Percentiles rank a stretch among this genome's conserved stretches.
These are phyloP conservation scores for Gossypium stocksii DNA, from an alignment of 345 rosid genomes.

Conservation along the genomic window DNA sequence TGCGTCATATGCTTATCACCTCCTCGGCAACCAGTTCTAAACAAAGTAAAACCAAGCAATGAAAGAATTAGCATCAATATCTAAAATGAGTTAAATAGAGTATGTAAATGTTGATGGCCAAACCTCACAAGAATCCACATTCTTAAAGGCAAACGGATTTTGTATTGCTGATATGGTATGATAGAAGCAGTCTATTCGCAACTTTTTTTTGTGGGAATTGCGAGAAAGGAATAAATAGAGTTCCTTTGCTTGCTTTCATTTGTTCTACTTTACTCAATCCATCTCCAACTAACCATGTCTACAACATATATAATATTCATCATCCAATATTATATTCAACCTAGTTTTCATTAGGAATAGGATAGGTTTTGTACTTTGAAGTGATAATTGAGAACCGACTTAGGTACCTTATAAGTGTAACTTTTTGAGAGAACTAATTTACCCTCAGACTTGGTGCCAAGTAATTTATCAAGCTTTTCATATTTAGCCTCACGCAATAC, in stretches of 20 bases:
- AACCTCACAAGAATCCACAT: background rate
- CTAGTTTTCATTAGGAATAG: too few relatives aligned
- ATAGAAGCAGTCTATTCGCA: slow-evolving; percentile 9
- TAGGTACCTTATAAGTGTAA: background rate
- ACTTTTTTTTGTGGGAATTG: slow-evolving; percentile 37
- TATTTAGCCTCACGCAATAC: background rate
- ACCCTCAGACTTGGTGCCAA: slow-evolving; percentile 8
- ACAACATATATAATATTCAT: background rate
- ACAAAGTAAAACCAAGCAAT: background rate
- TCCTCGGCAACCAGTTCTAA: background rate
- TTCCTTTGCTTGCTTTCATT: slow-evolving; percentile 39
- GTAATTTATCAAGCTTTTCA: background rate
- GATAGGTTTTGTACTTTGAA: too few relatives aligned
- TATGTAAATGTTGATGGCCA: background rate
- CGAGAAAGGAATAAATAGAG: slow-evolving; percentile 45
- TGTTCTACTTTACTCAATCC: slow-evolving; percentile 36
- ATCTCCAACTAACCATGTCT: slow-evolving; percentile 52
- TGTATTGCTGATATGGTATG: background rate
- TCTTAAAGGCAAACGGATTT: background rate
- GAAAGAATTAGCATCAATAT: background rate
- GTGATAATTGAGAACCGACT: background rate
- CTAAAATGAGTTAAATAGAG: background rate
- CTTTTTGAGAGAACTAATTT: slow-evolving; percentile 19
- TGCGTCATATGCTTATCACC: background rate
- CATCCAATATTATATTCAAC: too few relatives aligned